Evolutionary conservation across 2,329 filamentous ascomycete species (phyloP).

Genomic region (Monilinia polystroma): DNA sequence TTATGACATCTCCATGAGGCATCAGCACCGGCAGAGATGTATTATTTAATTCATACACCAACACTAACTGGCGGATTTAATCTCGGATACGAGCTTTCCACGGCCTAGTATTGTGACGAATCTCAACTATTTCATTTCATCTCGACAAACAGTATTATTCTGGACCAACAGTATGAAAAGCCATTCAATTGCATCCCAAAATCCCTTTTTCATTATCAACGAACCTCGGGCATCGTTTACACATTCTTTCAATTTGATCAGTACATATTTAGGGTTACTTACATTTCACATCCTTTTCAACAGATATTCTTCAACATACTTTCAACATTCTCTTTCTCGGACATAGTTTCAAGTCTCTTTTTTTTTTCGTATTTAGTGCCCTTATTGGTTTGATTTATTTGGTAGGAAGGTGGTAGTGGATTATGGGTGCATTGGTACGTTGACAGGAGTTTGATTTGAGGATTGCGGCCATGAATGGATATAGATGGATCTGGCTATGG

Average conservation of each 20-base stretch:
- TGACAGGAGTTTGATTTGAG: neutral
- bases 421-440: neutral
- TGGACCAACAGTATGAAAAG: neutral
- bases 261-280: constrained; percentile 1
- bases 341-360: neutral
- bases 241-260: neutral
- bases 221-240: constrained; percentile 10
- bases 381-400: neutral
- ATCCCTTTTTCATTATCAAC: neutral
- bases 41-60: neutral
- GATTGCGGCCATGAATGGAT: constrained; percentile 8
- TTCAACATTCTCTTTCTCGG: neutral
- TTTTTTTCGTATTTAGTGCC: neutral
- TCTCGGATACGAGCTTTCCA: neutral
- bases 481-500: constrained; percentile 14
- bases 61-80: neutral
- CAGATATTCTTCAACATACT: neutral
- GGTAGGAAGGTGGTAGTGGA: neutral
- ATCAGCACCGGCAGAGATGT: neutral
- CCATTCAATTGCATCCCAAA: neutral
- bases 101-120: neutral
- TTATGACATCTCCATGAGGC: neutral
- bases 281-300: constrained; percentile 1
- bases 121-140: constrained; percentile 4
- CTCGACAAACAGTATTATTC: neutral